Conservation (phyloP, 2,329 filamentous ascomycete species). For the Verticillium longisporum region DNA sequence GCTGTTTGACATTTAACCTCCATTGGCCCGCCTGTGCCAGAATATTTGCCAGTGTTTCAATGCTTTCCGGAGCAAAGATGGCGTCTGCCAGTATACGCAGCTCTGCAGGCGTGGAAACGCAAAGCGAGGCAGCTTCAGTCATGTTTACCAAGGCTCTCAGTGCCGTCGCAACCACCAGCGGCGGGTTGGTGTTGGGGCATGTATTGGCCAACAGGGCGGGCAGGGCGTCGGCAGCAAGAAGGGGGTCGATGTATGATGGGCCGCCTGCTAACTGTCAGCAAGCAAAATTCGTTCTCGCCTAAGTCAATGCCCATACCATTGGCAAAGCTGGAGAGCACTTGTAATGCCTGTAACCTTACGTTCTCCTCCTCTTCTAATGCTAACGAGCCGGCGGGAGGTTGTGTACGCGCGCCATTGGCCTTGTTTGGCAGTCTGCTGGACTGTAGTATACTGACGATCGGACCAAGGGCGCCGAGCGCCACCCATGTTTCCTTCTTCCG, state of each 20-base stretch:
- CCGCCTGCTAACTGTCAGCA: conserved; percentile 51
- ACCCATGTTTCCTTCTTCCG: conserved; percentile 81
- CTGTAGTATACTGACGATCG: conserved; percentile 41
- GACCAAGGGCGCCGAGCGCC: conserved; percentile 58
- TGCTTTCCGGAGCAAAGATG: conserved; percentile 44
- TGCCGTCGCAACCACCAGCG: conserved; percentile 64
- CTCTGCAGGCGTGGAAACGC: conserved; percentile 40
- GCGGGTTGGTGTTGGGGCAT: conserved; percentile 56
- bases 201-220: conserved; percentile 63
- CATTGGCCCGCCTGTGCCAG: conserved; percentile 1
- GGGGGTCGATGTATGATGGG: conserved; percentile 66
- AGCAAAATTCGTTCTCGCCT: neutral
- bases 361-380: conserved; percentile 56
- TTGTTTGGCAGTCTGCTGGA: conserved; percentile 23
- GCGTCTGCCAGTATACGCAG: conserved; percentile 49
- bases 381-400: conserved; percentile 20
- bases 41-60: neutral
- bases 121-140: conserved; percentile 56
- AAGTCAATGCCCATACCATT: conserved; percentile 51
- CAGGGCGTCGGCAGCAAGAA: conserved; percentile 63
- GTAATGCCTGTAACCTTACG: conserved; percentile 68
- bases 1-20: conserved; percentile 33
- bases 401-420: conserved; percentile 24
- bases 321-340: conserved; percentile 79
- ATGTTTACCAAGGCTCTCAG: conserved; percentile 70